Evolutionary conservation across 306 rosid genomes (phyloP), one percentile per base, ranked within the genome.

Genomic region (Heteromeles arbutifolia): DNA sequence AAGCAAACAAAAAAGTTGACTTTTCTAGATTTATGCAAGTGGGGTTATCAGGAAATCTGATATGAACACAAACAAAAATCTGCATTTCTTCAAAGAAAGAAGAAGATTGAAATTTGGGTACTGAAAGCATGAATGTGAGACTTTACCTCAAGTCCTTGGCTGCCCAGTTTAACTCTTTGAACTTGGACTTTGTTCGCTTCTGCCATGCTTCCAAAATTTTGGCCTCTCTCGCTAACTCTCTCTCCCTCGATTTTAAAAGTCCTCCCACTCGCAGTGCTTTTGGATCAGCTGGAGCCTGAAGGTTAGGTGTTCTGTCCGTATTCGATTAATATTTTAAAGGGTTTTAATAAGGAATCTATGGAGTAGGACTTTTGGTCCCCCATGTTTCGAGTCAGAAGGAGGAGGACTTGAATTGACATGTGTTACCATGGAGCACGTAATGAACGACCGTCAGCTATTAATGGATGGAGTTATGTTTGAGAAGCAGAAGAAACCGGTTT

Each of bases 341-440:
- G 44, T 41, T 41, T 41, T 2, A 41, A 41, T 9, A 41, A 41
- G 11, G 12, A 41, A 8, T 41, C 44, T 9, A 3, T 9, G 44
- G 44, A 41, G 44, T 37, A 37, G 2, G 8, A 37, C 41, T 7
- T 37, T 37, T 37, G 41, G 41, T 7, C 66, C 1, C 11, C 24
- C 91, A 88, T 25, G 19, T 90, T 63, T 44, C 17, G 64, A 82
- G 67, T 3, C 65, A 74, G 25, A 87, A 82, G 43, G 79, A 79
- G 54, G 81, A 58, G 37, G 84, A 88, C 52, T 76, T 0, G 84
- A 90, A 61, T 74, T 92, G 22, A 90, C 89, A 1, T 88, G 89
- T 72, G 80, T 90, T 28, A 78, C 73, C 65, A 82, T 87, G 87
- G 96, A 88, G 44, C 88, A 90, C 68, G 59, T 82, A 88, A 34